These are phyloP conservation scores for Ganoderma leucocontextum DNA, from an alignment of 1,284 basidiomycete genomes.

Conservation along the genomic window DNA sequence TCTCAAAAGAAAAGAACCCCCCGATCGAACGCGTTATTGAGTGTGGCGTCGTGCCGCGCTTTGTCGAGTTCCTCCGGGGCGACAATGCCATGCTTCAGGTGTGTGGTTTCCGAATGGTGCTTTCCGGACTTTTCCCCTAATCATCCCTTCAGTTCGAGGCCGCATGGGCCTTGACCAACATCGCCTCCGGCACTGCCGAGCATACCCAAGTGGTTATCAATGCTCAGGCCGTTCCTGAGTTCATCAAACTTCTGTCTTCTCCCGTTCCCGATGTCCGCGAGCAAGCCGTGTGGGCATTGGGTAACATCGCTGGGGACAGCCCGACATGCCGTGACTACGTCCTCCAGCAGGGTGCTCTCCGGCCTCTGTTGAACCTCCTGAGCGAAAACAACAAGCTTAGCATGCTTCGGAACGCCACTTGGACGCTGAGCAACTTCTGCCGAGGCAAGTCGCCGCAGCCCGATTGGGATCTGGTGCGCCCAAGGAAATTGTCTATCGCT, in stretches of 20 bases:
- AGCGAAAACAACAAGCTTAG: constrained; percentile 94
- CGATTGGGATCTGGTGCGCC: constrained; percentile 87
- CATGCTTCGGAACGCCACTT: constrained; percentile 97
- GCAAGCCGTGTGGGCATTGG: constrained; percentile 96
- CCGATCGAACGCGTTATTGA: constrained; percentile 99
- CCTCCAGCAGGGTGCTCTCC: constrained; percentile 77
- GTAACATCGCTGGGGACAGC: constrained; percentile 96
- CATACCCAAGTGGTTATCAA: constrained; percentile 99
- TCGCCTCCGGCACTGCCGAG: constrained; percentile 98
- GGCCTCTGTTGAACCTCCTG: constrained; percentile 75
- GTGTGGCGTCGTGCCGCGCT: constrained; percentile 96
- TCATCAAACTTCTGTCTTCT: constrained; percentile 92
- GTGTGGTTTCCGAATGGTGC: constrained; percentile 36
- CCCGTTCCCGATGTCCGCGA: constrained; percentile 92
- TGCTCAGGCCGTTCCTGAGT: constrained; percentile 95
- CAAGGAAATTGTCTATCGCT: constrained; percentile 24
- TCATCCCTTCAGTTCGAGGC: constrained; percentile 87
- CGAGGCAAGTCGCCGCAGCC: constrained; percentile 96
- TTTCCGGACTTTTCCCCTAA: constrained; percentile 21
- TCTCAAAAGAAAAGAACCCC: constrained; percentile 99
- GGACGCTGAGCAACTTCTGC: constrained; percentile 99
- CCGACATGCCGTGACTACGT: constrained; percentile 94
- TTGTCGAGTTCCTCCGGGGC: constrained; percentile 92
- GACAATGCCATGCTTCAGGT: constrained; percentile 97
- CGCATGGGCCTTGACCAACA: constrained; percentile 99